These are phyloP conservation scores for Neospermospora avenae DNA, from an alignment of 2,329 filamentous ascomycete genomes.

Conservation along the genomic window DNA sequence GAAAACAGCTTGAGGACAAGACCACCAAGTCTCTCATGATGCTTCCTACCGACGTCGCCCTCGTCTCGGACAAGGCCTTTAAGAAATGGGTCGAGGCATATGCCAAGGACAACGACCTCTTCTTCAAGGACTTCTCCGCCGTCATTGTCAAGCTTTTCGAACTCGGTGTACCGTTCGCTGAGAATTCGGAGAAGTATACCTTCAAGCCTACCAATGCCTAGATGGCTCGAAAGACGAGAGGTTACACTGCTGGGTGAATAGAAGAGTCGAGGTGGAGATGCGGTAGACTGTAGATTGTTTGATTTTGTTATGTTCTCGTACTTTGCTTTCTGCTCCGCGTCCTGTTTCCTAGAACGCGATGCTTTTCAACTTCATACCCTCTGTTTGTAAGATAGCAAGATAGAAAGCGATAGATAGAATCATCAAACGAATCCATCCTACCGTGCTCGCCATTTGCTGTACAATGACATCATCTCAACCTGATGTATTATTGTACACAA, in stretches of 20 bases:
- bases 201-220: constrained; percentile 56
- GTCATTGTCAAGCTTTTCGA: constrained; percentile 84
- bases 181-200: constrained; percentile 55
- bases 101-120: constrained; percentile 83
- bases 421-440: not conserved
- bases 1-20: constrained; percentile 74
- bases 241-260: too few relatives aligned
- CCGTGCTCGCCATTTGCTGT: not conserved
- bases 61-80: constrained; percentile 87
- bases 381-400: constrained; percentile 1
- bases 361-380: not conserved
- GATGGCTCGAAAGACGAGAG: constrained; percentile 9
- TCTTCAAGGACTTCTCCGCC: constrained; percentile 89
- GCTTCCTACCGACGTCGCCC: constrained; percentile 86
- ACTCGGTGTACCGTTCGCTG: constrained; percentile 85
- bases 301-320: not conserved
- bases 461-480: not conserved
- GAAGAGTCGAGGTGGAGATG: constrained; percentile 6
- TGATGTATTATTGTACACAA: not conserved
- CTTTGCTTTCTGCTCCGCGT: not conserved
- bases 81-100: constrained; percentile 78
- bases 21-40: constrained; percentile 91
- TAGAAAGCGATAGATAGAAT: not conserved
- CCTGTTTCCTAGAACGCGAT: not conserved
- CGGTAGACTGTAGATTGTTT: not conserved